Conservation (phyloP, 139 green algal genomes). For the Closterium sp. region DNA sequence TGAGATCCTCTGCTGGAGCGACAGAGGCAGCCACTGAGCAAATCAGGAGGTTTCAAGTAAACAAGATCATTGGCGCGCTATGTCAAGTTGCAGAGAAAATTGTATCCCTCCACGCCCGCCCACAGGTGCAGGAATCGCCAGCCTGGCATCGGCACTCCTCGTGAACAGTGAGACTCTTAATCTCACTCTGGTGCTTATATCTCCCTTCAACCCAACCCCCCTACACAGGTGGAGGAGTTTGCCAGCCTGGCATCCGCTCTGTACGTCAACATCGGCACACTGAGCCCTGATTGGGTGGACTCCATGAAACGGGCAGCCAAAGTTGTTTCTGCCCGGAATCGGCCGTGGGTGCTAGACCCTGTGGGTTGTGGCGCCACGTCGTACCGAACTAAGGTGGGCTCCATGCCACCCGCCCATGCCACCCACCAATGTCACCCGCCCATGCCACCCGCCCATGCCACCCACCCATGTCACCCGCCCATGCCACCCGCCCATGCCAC, state of each 20-base stretch:
- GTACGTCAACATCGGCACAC: constrained; percentile 32
- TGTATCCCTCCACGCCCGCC: background rate
- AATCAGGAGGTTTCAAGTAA: too few relatives aligned
- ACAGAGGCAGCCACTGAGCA: too few relatives aligned
- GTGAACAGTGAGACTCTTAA: background rate
- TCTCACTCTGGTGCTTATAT: too few relatives aligned
- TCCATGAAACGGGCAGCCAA: constrained; percentile 16
- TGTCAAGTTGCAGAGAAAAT: too few relatives aligned
- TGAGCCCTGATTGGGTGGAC: constrained; percentile 16
- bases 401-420: background rate
- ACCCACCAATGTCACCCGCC: too few relatives aligned
- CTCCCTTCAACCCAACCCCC: background rate
- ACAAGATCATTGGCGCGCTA: too few relatives aligned
- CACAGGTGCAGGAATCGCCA: background rate
- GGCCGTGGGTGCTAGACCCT: constrained; percentile 44
- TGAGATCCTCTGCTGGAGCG: background rate
- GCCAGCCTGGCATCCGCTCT: background rate
- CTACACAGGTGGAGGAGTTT: constrained; percentile 35
- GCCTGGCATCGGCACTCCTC: background rate
- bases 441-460: too few relatives aligned
- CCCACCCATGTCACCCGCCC: too few relatives aligned
- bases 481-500: too few relatives aligned
- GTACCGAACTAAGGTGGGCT: constrained; percentile 36
- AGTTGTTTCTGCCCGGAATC: background rate
- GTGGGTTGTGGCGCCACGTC: constrained; percentile 23